Evolutionary conservation across 2,329 filamentous ascomycete genomes (phyloP).

Genomic region (Cryoendolithus antarcticus): DNA sequence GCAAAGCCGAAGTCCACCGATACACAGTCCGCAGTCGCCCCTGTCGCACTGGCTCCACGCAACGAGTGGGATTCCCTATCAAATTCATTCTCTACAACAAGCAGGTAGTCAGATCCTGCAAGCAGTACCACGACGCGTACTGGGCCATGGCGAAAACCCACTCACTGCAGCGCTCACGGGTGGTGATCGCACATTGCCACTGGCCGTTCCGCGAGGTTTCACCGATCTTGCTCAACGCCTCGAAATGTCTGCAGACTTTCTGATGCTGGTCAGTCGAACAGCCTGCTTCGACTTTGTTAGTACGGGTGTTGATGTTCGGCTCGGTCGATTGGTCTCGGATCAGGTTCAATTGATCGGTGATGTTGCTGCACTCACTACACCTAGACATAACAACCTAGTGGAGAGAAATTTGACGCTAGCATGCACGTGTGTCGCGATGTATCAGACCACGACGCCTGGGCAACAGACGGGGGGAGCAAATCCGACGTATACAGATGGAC

Average conservation of each 20-base stretch:
- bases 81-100: too few species aligned
- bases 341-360: too few species aligned
- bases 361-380: too few species aligned
- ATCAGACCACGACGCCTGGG: conserved; percentile 19
- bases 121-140: background rate
- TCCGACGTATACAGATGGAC: conserved; percentile 17
- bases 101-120: too few species aligned
- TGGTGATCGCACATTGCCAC: conserved; percentile 11
- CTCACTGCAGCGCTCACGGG: background rate
- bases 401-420: conserved; percentile 9
- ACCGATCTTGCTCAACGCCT: conserved; percentile 16
- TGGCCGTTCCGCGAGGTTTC: conserved; percentile 23
- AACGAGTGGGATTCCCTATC: too few species aligned
- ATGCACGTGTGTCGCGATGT: conserved; percentile 22
- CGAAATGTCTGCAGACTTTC: conserved; percentile 15
- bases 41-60: too few species aligned
- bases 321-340: conserved; percentile 3
- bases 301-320: conserved; percentile 17
- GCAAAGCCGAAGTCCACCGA: too few species aligned
- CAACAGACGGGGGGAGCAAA: conserved; percentile 17
- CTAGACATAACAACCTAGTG: too few species aligned
- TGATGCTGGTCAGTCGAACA: conserved; percentile 19
- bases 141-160: background rate
- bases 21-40: too few species aligned
- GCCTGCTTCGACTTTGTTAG: conserved; percentile 23